These are phyloP conservation scores for Phyllostachys edulis DNA, from an alignment of 176 grass and related monocot genomes.

Conservation along the genomic window DNA sequence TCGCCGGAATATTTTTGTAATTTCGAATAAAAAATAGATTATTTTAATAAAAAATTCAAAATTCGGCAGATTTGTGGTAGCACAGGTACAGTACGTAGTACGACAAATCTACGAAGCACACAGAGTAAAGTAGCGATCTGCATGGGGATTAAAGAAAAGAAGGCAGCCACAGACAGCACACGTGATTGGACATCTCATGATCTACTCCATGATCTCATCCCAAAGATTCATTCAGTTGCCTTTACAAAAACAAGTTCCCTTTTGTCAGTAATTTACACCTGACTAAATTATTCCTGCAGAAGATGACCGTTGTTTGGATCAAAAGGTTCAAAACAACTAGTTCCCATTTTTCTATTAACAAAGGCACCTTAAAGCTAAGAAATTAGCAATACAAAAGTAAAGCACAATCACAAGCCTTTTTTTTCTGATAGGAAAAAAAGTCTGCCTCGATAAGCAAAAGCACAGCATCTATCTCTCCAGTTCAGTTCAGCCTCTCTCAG, in stretches of 20 bases:
- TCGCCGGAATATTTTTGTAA: too few relatives aligned
- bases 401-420: neutral
- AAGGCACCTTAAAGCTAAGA: too few relatives aligned
- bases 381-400: neutral
- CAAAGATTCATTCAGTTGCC: neutral
- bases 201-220: neutral
- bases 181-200: slow-evolving; percentile 18
- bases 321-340: neutral
- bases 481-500: neutral
- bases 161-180: slow-evolving; percentile 20
- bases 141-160: neutral
- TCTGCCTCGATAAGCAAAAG: neutral
- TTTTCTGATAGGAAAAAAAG: neutral
- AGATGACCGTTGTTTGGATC: slow-evolving; percentile 11
- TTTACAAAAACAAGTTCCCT: neutral
- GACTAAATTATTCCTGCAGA: neutral
- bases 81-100: neutral
- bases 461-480: neutral
- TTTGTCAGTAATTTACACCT: slow-evolving; percentile 14
- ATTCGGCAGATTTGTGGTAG: neutral
- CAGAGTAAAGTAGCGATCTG: neutral
- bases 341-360: neutral
- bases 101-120: neutral
- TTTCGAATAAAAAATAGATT: too few relatives aligned
- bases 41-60: too few relatives aligned